phyloP scores from a whole-genome alignment of 139 green algal species.

The Coccomyxa sp. region DNA sequence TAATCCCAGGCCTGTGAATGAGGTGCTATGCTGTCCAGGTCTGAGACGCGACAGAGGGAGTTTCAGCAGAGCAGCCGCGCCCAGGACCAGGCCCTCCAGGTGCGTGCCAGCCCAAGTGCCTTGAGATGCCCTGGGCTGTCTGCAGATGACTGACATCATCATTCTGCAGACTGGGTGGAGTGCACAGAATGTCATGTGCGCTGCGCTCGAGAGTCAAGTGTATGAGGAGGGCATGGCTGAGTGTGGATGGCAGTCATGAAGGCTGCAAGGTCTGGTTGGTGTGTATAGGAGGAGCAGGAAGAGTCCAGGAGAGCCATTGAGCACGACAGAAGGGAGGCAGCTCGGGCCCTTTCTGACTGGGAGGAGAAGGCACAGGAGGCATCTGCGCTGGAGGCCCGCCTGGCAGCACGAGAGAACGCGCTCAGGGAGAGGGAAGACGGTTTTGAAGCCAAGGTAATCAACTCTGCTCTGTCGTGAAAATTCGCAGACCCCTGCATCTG shows the following conservation, averaged over 20 bases:
- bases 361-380: constrained; percentile 7
- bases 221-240: not conserved
- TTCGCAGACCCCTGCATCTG: too few relatives aligned
- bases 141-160: not conserved
- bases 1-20: too few relatives aligned
- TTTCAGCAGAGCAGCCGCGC: too few relatives aligned
- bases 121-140: not conserved
- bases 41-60: too few relatives aligned
- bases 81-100: too few relatives aligned
- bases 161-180: not conserved
- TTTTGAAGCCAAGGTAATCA: constrained; percentile 25
- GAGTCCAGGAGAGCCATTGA: constrained; percentile 5
- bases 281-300: constrained; percentile 5
- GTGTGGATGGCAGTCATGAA: not conserved
- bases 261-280: not conserved
- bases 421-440: constrained; percentile 27
- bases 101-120: too few relatives aligned
- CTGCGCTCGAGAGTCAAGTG: not conserved
- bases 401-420: constrained; percentile 27
- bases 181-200: not conserved
- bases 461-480: not conserved
- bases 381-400: constrained; percentile 11
- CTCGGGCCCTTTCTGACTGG: constrained; percentile 7
- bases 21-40: too few relatives aligned
- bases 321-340: not conserved